Evolutionary conservation across 345 rosid species (phyloP), one percentile per base, ranked within the genome.

Genomic region (Punica granatum): DNA sequence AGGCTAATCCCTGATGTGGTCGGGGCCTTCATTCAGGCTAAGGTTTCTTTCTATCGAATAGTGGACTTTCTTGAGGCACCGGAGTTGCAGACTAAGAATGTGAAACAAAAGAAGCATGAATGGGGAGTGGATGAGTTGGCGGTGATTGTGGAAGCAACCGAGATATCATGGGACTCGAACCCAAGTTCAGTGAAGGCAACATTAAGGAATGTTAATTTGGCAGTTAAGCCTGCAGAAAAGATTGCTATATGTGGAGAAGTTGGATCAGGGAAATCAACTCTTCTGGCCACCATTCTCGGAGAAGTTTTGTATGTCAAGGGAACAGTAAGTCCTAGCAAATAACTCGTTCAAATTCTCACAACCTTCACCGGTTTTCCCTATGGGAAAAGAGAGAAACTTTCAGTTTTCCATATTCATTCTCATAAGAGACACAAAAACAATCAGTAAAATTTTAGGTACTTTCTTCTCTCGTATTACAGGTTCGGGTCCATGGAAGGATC

Each of bases 261-360:
- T 41, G 88, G 91, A 28, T 82, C 90, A 4, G 85, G 91, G 14
- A 86, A 86, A 76, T 84, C 91, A 48, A 82, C 88, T 11, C 80
- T 84, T 70, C 77, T 84, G 67, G 80, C 84, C n/a, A 75, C 81
- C 23, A 66, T 82, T 73, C 91, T 86, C 19, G 85, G 91, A 62
- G 88, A 86, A 81, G 84, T 80, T 77, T 83, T 86, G 36, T 59
- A 72, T 39, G 65, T 69, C 33, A 63, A 72, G 31, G 88, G 91
- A 75, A 72, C 44, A 16, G 85, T 82, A 78, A 77, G 81, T 73
- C 28, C 31, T 42, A 10, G 30, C 1, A 3, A n/a, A 1, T 34
- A 4, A 30, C 7, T 19, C 31, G 6, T 3, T 34, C 6, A 7
- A n/a, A 19, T 11, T 33, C 39, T 61, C 42, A 36, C 42, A 6